Evolutionary conservation across 805 yeast species (phyloP).

Genomic region (Kodamaea kakaduensis): DNA sequence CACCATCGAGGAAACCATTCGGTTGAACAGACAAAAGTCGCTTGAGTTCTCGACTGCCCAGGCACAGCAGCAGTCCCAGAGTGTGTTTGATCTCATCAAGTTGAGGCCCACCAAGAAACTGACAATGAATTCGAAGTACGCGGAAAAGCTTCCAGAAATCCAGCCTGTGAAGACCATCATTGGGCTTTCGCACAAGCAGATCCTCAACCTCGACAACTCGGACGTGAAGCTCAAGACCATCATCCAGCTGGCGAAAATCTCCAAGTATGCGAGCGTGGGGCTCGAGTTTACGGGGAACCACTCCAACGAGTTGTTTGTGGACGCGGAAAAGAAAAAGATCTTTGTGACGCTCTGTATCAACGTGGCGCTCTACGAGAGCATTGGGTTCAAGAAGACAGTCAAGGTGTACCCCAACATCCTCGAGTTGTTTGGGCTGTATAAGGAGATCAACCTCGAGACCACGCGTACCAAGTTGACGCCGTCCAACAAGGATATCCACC

Average conservation of each 20-base stretch:
- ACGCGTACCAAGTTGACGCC: conserved; percentile 32
- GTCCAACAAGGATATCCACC: conserved; percentile 31
- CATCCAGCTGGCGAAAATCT: conserved; percentile 26
- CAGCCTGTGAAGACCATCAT: conserved; percentile 33
- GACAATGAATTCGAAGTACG: conserved; percentile 19
- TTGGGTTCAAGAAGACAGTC: conserved; percentile 28
- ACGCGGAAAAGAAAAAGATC: conserved; percentile 16
- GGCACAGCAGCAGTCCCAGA: conserved; percentile 6
- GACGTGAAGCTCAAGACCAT: conserved; percentile 39
- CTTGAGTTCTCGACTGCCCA: conserved; percentile 9
- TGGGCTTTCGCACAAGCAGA: conserved; percentile 35
- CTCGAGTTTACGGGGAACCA: conserved; percentile 23
- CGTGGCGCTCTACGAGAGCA: conserved; percentile 34
- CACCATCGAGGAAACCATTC: conserved; percentile 13
- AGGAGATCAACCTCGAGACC: conserved; percentile 29
- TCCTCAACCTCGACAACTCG: conserved; percentile 25
- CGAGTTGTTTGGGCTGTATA: conserved; percentile 26
- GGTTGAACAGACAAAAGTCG: conserved; percentile 13
- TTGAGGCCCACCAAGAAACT: conserved; percentile 23
- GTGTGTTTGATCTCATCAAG: conserved; percentile 22
- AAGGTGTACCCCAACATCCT: conserved; percentile 23
- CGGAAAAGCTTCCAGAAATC: conserved; percentile 29
- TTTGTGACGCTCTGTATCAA: conserved; percentile 31
- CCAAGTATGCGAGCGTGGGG: conserved; percentile 27
- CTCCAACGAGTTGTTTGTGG: conserved; percentile 22